These are phyloP conservation scores for Lasiosphaeriaceae sp. DNA, from an alignment of 495 filamentous ascomycete species.

Conservation along the genomic window DNA sequence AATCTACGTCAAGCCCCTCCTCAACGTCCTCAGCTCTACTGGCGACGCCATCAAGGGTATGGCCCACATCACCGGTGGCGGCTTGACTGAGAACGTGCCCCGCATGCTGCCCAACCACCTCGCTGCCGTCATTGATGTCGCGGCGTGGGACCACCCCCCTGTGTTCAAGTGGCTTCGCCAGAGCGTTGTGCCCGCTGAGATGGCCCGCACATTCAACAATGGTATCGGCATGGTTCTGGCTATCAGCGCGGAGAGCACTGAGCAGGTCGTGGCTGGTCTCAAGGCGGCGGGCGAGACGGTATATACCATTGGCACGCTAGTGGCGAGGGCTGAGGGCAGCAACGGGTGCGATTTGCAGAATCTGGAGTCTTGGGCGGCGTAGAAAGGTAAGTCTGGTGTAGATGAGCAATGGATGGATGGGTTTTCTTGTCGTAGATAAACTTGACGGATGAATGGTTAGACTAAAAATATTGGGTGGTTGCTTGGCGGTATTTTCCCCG, in stretches of 20 bases:
- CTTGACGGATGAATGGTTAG: no score
- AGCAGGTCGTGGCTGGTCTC: conserved; percentile 51
- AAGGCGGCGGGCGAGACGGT: conserved; percentile 69
- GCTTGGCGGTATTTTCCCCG: no score
- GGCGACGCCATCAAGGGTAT: conserved; percentile 67
- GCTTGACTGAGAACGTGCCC: conserved; percentile 86
- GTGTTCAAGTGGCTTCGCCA: conserved; percentile 83
- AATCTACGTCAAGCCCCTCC: conserved; percentile 74
- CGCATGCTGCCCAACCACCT: conserved; percentile 79
- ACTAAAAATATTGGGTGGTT: no score
- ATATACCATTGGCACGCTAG: conserved; percentile 68
- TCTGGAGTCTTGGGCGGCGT: conserved; percentile 62
- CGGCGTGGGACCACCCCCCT: conserved; percentile 63
- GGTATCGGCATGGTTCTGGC: conserved; percentile 91
- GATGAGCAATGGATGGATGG: no score
- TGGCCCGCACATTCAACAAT: conserved; percentile 89
- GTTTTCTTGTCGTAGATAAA: no score
- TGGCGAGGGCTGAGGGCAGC: conserved; percentile 43
- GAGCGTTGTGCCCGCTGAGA: conserved; percentile 68
- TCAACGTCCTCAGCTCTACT: conserved; percentile 54
- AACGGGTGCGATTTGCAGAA: conserved; percentile 67
- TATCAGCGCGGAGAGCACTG: conserved; percentile 55
- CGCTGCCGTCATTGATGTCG: conserved; percentile 71
- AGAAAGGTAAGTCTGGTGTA: neutral
- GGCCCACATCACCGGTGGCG: conserved; percentile 94